Conservation (phyloP, 2,329 filamentous ascomycete species). For the Clonostachys chloroleuca region DNA sequence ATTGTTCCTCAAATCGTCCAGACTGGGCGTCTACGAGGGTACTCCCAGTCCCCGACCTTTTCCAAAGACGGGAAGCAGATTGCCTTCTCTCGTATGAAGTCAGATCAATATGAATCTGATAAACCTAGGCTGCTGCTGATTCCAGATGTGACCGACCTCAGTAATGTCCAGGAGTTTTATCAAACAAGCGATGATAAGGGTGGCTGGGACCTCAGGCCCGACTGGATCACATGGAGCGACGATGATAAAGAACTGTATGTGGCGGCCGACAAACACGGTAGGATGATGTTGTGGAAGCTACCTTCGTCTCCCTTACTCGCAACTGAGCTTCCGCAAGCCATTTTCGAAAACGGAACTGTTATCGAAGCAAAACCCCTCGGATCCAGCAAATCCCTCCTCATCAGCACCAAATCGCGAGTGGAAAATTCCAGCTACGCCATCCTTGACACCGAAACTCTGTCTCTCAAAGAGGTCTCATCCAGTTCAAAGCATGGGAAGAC, state of each 20-base stretch:
- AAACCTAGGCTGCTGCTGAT: constrained; percentile 60
- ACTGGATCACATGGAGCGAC: constrained; percentile 50
- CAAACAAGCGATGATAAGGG: constrained; percentile 58
- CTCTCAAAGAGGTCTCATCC: constrained; percentile 50
- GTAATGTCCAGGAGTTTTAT: constrained; percentile 58
- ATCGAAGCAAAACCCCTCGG: constrained; percentile 46
- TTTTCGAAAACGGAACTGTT: constrained; percentile 52
- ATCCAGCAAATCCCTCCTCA: constrained; percentile 46
- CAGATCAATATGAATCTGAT: constrained; percentile 76
- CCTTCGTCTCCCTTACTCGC: constrained; percentile 48
- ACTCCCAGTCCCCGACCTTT: constrained; percentile 64
- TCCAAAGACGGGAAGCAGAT: constrained; percentile 67
- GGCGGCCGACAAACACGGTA: constrained; percentile 67
- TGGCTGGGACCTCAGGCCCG: constrained; percentile 55
- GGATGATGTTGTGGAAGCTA: constrained; percentile 56
- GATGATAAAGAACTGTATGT: constrained; percentile 64
- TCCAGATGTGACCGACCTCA: constrained; percentile 52
- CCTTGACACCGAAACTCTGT: constrained; percentile 38
- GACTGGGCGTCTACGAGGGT: constrained; percentile 58
- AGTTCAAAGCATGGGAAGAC: constrained; percentile 60
- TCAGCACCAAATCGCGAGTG: constrained; percentile 64
- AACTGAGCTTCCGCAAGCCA: constrained; percentile 37
- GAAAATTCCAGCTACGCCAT: constrained; percentile 70
- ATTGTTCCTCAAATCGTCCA: constrained; percentile 42
- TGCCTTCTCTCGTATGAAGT: constrained; percentile 76